These are phyloP conservation scores for Hypoxylon cercidicola DNA, from an alignment of 495 filamentous ascomycete species.

Conservation along the genomic window DNA sequence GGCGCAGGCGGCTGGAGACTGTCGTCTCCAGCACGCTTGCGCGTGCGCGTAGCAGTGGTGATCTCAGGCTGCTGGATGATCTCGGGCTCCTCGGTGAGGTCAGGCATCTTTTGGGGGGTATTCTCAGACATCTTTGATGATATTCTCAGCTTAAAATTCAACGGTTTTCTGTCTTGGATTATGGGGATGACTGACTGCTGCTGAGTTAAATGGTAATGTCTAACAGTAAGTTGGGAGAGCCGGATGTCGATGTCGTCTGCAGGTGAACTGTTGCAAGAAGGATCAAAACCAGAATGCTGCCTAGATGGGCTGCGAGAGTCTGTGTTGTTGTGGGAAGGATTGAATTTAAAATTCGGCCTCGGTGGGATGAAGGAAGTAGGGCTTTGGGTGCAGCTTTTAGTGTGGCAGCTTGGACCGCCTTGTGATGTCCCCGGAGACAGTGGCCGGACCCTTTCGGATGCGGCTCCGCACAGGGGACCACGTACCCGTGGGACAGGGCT, in stretches of 20 bases:
- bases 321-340: background rate
- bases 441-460: background rate
- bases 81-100: too few species aligned
- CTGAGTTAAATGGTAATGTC: too few species aligned
- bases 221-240: too few species aligned
- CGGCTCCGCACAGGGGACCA: background rate
- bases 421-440: background rate
- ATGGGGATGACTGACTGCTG: too few species aligned
- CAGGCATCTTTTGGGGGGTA: too few species aligned
- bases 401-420: background rate
- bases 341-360: background rate
- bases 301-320: background rate
- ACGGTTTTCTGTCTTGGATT: too few species aligned
- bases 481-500: background rate
- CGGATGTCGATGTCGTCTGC: too few species aligned
- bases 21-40: background rate
- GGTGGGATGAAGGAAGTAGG: background rate
- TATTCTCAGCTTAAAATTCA: too few species aligned
- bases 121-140: too few species aligned
- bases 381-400: slow-evolving; percentile 1
- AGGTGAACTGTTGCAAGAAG: too few species aligned
- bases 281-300: too few species aligned
- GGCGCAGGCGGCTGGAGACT: background rate
- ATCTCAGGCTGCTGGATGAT: background rate
- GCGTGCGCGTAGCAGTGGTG: too few species aligned